Evolutionary conservation across 1,284 basidiomycete genomes (phyloP), one percentile per base, ranked within the genome.

Genomic region (Salmacisia buchloeana): DNA sequence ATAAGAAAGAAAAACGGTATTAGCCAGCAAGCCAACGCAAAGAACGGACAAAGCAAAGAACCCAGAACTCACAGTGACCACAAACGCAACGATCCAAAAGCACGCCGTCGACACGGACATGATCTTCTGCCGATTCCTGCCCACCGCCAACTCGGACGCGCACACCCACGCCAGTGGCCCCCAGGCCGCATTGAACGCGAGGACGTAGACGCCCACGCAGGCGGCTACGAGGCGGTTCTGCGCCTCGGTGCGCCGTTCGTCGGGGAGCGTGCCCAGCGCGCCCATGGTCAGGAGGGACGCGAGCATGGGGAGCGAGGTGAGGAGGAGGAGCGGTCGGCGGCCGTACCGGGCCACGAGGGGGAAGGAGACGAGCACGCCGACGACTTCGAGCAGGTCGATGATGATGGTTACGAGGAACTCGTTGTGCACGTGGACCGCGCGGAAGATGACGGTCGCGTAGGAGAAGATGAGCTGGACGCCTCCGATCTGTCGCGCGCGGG

Each of bases 21-120:
- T 23, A n/a, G n/a, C n/a, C 34, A 15, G 59, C 21, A 63, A 3
- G 39, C 36, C 59, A 59, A 33, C n/a, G 38, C 52, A 18, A 27
- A 7, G 15, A 45, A 18, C 35, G 10, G 12, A 69, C 77, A 79
- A 3, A 80, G 63, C 62, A 79, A 81, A 2, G 80, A 80, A 9
- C 81, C 65, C 23, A 80, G 81, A 66, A 82, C 81, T n/a, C n/a
- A n/a, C n/a, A 3, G 82, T 82, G 46, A 82, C 81, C 12, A 70
- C 80, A 79, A 80, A 83, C 2, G 82, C 82, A 46, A 72, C 69
- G 31, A 83, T 68, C 82, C 82, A 83, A 81, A 83, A 83, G 39
- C 73, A 72, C 7, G 81, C 81, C 10, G 82, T 82, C 43, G 81
- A 81, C 61, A 83, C 71, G 27, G 78, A 78, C 74, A 83, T 80